Percentiles rank a stretch among this genome's conserved stretches.
These are phyloP conservation scores for Fusarium buxicola DNA, from an alignment of 2,329 filamentous ascomycete genomes.

Conservation along the genomic window DNA sequence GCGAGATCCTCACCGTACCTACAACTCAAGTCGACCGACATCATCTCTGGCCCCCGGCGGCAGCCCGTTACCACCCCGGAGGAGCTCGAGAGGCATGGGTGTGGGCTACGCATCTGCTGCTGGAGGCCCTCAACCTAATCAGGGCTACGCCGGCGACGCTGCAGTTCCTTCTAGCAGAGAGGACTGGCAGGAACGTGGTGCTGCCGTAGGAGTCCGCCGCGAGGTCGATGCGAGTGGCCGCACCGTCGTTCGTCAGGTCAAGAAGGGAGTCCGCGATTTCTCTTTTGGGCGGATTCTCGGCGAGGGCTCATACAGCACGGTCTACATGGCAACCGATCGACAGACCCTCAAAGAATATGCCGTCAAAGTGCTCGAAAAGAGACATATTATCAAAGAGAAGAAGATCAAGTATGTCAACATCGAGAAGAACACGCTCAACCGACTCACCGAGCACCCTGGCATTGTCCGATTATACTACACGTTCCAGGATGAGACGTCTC, in stretches of 20 bases:
- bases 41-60: slow-evolving; percentile 60
- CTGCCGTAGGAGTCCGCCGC: slow-evolving; percentile 84
- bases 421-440: slow-evolving; percentile 97
- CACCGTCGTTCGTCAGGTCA: slow-evolving; percentile 83
- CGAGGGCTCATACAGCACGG: slow-evolving; percentile 97
- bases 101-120: slow-evolving; percentile 61
- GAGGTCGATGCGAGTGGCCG: slow-evolving; percentile 89
- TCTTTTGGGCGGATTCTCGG: slow-evolving; percentile 90
- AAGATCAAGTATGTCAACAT: slow-evolving; percentile 99
- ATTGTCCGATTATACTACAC: slow-evolving; percentile 98
- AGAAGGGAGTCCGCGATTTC: slow-evolving; percentile 98
- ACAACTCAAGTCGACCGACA: slow-evolving; percentile 68
- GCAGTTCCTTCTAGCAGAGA: slow-evolving; percentile 73
- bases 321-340: slow-evolving; percentile 90
- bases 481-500: slow-evolving; percentile 94
- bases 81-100: slow-evolving; percentile 78
- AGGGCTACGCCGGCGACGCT: slow-evolving; percentile 54
- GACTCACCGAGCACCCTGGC: slow-evolving; percentile 94
- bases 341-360: slow-evolving; percentile 96
- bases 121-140: slow-evolving; percentile 38
- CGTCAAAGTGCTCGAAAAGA: slow-evolving; percentile 97
- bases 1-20: slow-evolving; percentile 68
- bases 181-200: slow-evolving; percentile 95
- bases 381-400: slow-evolving; percentile 99
- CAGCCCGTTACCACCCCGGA: slow-evolving; percentile 77